Percentiles rank a stretch among this genome's conserved stretches.
Evolutionary conservation across 2,329 filamentous ascomycete species (phyloP).

Genomic region (Diaporthe destruens): DNA sequence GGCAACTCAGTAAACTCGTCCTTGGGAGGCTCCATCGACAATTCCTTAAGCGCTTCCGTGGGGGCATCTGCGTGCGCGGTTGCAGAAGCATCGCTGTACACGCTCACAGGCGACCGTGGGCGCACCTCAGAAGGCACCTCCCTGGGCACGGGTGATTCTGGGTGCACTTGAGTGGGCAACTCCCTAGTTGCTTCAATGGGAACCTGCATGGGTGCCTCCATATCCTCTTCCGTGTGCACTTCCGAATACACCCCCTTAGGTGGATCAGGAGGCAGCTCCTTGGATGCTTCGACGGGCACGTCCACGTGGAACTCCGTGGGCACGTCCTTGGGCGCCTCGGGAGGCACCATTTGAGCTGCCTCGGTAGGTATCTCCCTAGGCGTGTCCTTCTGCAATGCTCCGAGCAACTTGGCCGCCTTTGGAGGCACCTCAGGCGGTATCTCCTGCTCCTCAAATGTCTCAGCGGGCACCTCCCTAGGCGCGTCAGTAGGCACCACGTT

Average conservation of each 20-base stretch:
- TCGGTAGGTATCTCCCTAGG: background rate
- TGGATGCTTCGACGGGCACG: background rate
- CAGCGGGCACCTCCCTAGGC: background rate
- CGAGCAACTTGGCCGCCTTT: background rate
- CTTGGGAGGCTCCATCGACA: background rate
- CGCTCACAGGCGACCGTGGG: too few species aligned
- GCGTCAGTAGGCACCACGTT: background rate
- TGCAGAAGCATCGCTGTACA: too few species aligned
- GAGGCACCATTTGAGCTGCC: conserved; percentile 22
- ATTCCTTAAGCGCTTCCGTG: too few species aligned
- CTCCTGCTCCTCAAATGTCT: background rate
- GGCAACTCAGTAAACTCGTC: background rate
- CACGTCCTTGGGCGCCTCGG: background rate
- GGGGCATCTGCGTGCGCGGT: too few species aligned
- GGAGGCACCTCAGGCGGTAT: background rate
- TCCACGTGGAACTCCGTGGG: conserved; percentile 2
- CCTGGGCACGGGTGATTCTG: background rate
- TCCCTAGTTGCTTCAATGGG: background rate
- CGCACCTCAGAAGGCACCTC: background rate
- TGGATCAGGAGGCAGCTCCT: background rate
- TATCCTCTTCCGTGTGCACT: background rate
- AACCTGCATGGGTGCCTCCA: background rate
- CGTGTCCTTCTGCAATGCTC: background rate
- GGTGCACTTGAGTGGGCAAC: background rate
- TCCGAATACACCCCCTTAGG: background rate